These are phyloP conservation scores for Aeminium ludgeri DNA, from an alignment of 495 filamentous ascomycete genomes.

Conservation along the genomic window DNA sequence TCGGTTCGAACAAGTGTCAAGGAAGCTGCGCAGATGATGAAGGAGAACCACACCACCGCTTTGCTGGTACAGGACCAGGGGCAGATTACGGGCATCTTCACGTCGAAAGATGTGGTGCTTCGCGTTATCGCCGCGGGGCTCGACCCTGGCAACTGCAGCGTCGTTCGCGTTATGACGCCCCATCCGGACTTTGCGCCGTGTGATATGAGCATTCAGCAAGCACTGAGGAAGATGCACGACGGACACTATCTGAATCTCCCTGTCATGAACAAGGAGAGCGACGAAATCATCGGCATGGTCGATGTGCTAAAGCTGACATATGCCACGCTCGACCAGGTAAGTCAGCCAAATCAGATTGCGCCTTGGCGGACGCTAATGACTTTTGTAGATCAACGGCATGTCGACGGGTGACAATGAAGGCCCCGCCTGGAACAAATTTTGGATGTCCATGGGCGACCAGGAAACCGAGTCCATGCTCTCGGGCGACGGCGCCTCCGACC, in stretches of 20 bases:
- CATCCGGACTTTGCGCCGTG: conserved; percentile 96
- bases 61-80: conserved; percentile 93
- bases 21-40: conserved; percentile 89
- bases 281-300: conserved; percentile 98
- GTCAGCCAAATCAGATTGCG: conserved; percentile 5
- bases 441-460: conserved; percentile 89
- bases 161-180: conserved; percentile 96
- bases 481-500: conserved; percentile 57
- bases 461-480: conserved; percentile 95
- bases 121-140: conserved; percentile 94
- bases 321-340: conserved; percentile 90
- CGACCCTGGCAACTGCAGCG: conserved; percentile 87
- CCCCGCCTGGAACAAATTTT: conserved; percentile 98
- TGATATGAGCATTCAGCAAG: conserved; percentile 98
- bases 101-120: conserved; percentile 96
- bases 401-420: conserved; percentile 73
- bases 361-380: conserved; percentile 3
- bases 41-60: conserved; percentile 94
- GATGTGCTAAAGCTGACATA: conserved; percentile 97
- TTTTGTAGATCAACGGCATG: conserved; percentile 53
- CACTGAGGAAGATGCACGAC: conserved; percentile 98
- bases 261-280: conserved; percentile 81
- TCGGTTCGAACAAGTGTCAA: conserved; percentile 90
- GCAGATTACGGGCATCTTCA: conserved; percentile 96
- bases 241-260: conserved; percentile 96